Conservation (phyloP, 495 filamentous ascomycete species). For the Rhypophila decipiens region DNA sequence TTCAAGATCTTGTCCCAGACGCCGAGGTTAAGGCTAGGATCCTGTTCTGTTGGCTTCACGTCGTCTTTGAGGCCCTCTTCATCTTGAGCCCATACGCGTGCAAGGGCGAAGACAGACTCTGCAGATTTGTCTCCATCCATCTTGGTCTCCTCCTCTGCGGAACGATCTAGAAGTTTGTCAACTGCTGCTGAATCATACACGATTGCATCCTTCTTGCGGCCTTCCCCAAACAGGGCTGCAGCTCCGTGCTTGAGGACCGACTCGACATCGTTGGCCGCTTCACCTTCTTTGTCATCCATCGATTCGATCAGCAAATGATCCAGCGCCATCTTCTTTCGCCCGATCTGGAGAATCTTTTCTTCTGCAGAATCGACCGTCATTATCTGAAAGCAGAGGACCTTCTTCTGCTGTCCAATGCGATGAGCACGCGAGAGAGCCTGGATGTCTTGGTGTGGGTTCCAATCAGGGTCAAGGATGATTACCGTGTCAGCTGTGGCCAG, state of each 20-base stretch:
- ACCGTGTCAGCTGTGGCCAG: constrained; percentile 96
- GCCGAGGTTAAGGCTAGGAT: constrained; percentile 49
- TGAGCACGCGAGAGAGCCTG: constrained; percentile 92
- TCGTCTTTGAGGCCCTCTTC: constrained; percentile 52
- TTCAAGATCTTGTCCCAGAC: constrained; percentile 86
- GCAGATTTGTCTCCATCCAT: constrained; percentile 48
- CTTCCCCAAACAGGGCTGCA: constrained; percentile 74
- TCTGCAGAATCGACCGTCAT: constrained; percentile 84
- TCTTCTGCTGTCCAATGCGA: constrained; percentile 91
- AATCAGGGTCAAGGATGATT: constrained; percentile 96
- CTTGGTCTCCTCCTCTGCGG: constrained; percentile 66
- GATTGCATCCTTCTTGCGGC: constrained; percentile 57
- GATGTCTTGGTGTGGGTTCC: constrained; percentile 97
- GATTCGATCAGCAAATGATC: constrained; percentile 91
- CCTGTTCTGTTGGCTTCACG: constrained; percentile 43
- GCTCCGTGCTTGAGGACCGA: constrained; percentile 87
- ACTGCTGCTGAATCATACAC: constrained; percentile 74
- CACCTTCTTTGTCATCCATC: constrained; percentile 68
- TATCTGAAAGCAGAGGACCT: constrained; percentile 89
- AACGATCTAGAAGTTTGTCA: constrained; percentile 83
- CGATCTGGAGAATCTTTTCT: constrained; percentile 94
- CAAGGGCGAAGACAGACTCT: constrained; percentile 80
- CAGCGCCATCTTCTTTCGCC: constrained; percentile 88
- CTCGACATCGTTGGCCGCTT: constrained; percentile 69
- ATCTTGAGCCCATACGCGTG: constrained; percentile 88